A percentile compares a stretch with the other conserved stretches of the same genome.
Conservation (phyloP, 2,329 filamentous ascomycete species). For the Diaporthe sp. region DNA sequence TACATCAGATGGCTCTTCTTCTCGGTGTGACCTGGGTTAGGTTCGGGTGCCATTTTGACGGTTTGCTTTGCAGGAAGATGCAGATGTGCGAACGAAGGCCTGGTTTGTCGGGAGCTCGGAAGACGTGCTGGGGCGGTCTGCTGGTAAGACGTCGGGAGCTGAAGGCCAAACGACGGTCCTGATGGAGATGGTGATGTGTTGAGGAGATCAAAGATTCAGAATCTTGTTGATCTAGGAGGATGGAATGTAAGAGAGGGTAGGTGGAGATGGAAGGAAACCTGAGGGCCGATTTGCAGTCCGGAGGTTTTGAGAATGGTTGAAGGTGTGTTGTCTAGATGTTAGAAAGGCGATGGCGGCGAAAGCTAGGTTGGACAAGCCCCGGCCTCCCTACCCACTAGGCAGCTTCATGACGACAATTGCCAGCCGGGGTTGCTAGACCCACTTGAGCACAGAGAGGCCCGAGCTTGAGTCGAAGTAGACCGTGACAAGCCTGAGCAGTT, state of each 20-base stretch:
- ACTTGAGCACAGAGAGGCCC: constrained; percentile 28
- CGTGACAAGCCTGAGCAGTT: constrained; percentile 32
- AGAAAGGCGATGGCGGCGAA: constrained; percentile 21
- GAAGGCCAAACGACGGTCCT: constrained; percentile 19
- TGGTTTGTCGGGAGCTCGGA: constrained; percentile 22
- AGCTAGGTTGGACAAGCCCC: constrained; percentile 25
- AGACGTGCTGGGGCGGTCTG: constrained; percentile 27
- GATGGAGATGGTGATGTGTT: neutral
- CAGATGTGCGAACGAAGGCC: constrained; percentile 25
- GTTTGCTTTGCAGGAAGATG: constrained; percentile 33
- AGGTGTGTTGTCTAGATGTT: constrained; percentile 27
- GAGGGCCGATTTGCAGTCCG: constrained; percentile 8
- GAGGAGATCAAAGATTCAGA: constrained; percentile 18
- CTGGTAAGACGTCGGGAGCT: constrained; percentile 24
- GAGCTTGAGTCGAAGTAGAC: constrained; percentile 40
- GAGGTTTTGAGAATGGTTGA: constrained; percentile 12
- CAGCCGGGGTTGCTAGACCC: constrained; percentile 26
- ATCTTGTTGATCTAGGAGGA: constrained; percentile 10
- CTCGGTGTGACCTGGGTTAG: constrained; percentile 62
- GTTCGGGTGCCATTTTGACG: constrained; percentile 77
- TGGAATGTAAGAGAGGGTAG: neutral
- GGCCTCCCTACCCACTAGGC: constrained; percentile 28
- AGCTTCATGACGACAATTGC: constrained; percentile 34
- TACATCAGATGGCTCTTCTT: constrained; percentile 90
- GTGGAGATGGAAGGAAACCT: constrained; percentile 20